A percentile compares a stretch with the other conserved stretches of the same genome.
These are phyloP conservation scores for Phytophthora tentaculata DNA, from an alignment of 352 stramenopile species.

Conservation along the genomic window DNA sequence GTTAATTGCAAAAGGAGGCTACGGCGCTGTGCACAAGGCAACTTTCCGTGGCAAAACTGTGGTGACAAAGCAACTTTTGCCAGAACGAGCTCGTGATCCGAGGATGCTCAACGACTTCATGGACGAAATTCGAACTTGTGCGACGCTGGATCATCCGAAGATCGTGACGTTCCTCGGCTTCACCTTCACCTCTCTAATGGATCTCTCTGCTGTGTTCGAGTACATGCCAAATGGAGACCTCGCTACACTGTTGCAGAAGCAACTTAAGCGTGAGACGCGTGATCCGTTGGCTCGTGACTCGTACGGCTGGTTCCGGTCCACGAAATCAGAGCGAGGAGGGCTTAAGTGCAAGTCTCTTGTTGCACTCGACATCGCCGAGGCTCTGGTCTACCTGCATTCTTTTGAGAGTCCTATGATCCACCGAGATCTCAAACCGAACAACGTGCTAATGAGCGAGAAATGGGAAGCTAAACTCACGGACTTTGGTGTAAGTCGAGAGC, in stretches of 20 bases:
- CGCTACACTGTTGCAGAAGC: slow-evolving; percentile 41
- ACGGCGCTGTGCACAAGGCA: slow-evolving; percentile 67
- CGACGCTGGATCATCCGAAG: slow-evolving; percentile 49
- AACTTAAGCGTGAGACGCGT: slow-evolving; percentile 40
- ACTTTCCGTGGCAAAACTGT: slow-evolving; percentile 42
- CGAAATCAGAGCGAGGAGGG: slow-evolving; percentile 23
- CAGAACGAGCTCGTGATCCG: slow-evolving; percentile 35
- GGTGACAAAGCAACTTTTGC: slow-evolving; percentile 57
- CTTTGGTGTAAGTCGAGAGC: slow-evolving; percentile 57
- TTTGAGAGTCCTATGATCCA: slow-evolving; percentile 58
- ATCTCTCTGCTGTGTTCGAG: slow-evolving; percentile 60
- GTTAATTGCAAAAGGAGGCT: slow-evolving; percentile 60
- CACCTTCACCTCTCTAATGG: slow-evolving; percentile 58
- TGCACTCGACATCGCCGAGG: slow-evolving; percentile 48
- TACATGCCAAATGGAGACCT: slow-evolving; percentile 58
- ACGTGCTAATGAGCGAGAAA: slow-evolving; percentile 52
- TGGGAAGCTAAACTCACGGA: slow-evolving; percentile 63
- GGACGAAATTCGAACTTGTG: slow-evolving; percentile 52
- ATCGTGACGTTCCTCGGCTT: slow-evolving; percentile 64
- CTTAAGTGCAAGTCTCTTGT: slow-evolving; percentile 48
- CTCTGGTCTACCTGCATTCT: slow-evolving; percentile 55
- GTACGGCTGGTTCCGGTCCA: slow-evolving; percentile 41
- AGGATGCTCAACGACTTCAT: slow-evolving; percentile 55
- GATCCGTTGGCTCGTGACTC: slow-evolving; percentile 31
- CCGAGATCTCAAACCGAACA: slow-evolving; percentile 60